Evolutionary conservation across 2,329 filamentous ascomycete species (phyloP).

Genomic region (Colletotrichum eleusines): DNA sequence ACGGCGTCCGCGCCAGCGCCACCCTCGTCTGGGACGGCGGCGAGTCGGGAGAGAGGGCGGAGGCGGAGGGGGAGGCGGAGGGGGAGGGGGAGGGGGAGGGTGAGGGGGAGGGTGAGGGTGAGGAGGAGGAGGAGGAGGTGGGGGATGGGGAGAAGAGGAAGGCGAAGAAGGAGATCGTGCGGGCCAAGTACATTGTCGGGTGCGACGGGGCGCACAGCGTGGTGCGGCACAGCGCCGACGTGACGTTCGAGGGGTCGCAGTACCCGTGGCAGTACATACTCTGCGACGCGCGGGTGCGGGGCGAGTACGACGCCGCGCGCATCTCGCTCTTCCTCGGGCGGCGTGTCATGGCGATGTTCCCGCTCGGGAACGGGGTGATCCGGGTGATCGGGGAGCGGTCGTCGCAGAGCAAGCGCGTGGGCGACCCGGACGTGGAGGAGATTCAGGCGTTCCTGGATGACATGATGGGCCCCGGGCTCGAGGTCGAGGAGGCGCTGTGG

Average conservation of each 20-base stretch:
- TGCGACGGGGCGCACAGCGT: conserved; percentile 61
- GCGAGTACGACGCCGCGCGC: conserved; percentile 36
- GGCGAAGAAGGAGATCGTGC: conserved; percentile 45
- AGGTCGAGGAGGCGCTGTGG: conserved; percentile 52
- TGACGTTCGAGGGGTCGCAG: conserved; percentile 56
- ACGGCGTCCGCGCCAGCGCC: conserved; percentile 47
- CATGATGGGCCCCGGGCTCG: conserved; percentile 48
- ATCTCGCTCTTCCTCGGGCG: conserved; percentile 48
- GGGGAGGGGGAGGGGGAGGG: conserved; percentile 4
- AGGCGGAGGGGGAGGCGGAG: conserved; percentile 5
- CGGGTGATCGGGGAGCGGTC: conserved; percentile 47
- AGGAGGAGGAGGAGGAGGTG: too few relatives aligned
- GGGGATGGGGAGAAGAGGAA: not conserved
- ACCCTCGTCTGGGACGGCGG: conserved; percentile 42
- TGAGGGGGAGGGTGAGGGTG: too few relatives aligned
- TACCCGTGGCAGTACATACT: conserved; percentile 60
- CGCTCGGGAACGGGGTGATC: conserved; percentile 46
- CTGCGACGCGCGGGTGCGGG: conserved; percentile 53
- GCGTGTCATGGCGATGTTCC: conserved; percentile 54
- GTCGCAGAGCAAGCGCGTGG: conserved; percentile 7
- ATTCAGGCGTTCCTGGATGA: conserved; percentile 46
- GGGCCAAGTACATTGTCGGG: conserved; percentile 58
- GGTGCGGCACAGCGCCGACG: conserved; percentile 54
- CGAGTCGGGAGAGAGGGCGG: not conserved
- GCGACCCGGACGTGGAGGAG: conserved; percentile 24